Conservation (phyloP, 2,329 filamentous ascomycete species). For the Stemphylium beticola region DNA sequence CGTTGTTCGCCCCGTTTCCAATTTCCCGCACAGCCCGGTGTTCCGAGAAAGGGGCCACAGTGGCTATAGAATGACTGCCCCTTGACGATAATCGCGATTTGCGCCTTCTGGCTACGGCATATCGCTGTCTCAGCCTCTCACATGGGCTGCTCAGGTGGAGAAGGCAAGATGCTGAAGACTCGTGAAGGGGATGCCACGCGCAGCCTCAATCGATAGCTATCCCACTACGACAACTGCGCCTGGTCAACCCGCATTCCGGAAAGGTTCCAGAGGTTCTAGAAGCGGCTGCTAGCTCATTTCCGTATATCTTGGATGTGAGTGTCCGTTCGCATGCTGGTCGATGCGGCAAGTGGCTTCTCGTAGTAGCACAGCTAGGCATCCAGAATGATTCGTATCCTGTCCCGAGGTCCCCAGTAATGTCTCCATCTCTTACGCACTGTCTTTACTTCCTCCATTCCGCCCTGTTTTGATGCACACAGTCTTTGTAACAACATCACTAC, state of each 20-base stretch:
- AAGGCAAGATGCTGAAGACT: not conserved
- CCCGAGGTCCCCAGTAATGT: conserved; percentile 12
- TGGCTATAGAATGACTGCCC: conserved; percentile 5
- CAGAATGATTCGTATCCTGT: conserved; percentile 11
- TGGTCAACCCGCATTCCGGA: conserved; percentile 5
- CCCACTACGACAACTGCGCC: conserved; percentile 3
- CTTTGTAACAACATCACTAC: conserved; percentile 1
- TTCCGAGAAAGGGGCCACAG: conserved; percentile 14
- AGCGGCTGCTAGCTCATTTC: conserved; percentile 24
- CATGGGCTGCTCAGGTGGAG: not conserved
- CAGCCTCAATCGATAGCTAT: not conserved
- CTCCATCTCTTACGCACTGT: conserved; percentile 9
- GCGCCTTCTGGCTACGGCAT: not conserved
- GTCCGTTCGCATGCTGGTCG: conserved; percentile 25
- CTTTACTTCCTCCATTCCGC: conserved; percentile 3
- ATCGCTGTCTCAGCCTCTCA: not conserved
- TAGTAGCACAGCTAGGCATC: conserved; percentile 12
- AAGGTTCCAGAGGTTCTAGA: conserved; percentile 15
- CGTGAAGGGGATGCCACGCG: not conserved
- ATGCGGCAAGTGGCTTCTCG: conserved; percentile 20
- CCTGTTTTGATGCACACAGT: conserved; percentile 2
- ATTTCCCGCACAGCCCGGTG: conserved; percentile 16
- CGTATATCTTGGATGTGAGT: conserved; percentile 15
- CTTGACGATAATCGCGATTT: conserved; percentile 2
- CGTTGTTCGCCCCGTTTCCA: conserved; percentile 7